phyloP scores from a whole-genome alignment of 75 land plant species.

The Pinus taeda region DNA sequence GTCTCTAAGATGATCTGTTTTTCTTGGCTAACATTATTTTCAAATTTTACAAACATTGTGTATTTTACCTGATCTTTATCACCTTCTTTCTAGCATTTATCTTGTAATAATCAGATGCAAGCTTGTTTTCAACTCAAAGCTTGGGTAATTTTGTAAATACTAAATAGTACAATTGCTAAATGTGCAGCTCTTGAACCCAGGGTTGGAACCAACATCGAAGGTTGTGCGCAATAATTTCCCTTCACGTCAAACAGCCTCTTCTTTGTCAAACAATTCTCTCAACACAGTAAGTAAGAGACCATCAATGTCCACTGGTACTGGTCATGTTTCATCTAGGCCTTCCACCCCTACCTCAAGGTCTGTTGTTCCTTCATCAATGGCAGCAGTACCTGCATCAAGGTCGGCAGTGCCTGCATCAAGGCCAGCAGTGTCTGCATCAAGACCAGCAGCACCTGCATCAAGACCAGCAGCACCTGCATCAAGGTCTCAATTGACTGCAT shows the following conservation, averaged over 20 bases:
- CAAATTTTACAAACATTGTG: not conserved
- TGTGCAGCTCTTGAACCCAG: conserved; percentile 49
- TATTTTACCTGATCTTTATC: not conserved
- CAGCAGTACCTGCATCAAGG: conserved; percentile 9
- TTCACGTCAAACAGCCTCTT: conserved; percentile 27
- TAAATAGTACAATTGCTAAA: too few relatives aligned
- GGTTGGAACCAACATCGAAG: conserved; percentile 20
- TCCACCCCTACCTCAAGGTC: conserved; percentile 11
- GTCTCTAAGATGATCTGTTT: not conserved
- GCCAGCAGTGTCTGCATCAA: conserved; percentile 7
- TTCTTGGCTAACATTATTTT: not conserved
- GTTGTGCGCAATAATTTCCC: conserved; percentile 23
- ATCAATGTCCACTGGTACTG: conserved; percentile 5
- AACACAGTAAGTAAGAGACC: conserved; percentile 1
- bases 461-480: conserved; percentile 47
- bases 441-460: conserved; percentile 44
- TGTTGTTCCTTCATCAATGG: conserved; percentile 15
- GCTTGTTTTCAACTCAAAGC: not conserved
- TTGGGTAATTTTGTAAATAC: not conserved
- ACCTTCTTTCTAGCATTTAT: not conserved
- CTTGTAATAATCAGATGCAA: not conserved
- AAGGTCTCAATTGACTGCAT: conserved; percentile 41
- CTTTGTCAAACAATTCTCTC: conserved; percentile 28
- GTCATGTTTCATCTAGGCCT: conserved; percentile 21
- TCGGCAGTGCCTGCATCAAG: conserved; percentile 18